A percentile compares a stretch with the other conserved stretches of the same genome.
phyloP scores from a whole-genome alignment of 192 early-diverging fungal species.

The Coemansia reversa region DNA sequence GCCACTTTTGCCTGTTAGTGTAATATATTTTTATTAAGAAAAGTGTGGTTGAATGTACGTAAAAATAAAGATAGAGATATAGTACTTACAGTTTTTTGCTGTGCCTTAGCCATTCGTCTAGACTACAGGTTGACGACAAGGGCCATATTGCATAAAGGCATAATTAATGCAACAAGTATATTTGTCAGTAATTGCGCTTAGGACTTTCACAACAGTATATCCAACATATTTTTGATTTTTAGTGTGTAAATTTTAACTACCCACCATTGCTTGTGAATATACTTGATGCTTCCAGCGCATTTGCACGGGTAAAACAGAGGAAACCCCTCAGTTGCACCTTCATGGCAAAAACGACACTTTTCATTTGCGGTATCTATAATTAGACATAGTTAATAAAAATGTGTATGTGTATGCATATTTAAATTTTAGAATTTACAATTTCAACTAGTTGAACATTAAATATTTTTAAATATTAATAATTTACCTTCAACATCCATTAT shows the following conservation, averaged over 20 bases:
- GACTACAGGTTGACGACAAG: constrained; percentile 23
- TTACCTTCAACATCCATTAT: too few relatives aligned
- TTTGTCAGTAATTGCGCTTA: too few relatives aligned
- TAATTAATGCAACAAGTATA: too few relatives aligned
- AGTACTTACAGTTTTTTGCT: constrained; percentile 59
- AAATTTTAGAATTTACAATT: too few relatives aligned
- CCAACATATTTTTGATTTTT: too few relatives aligned
- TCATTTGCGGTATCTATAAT: constrained; percentile 25
- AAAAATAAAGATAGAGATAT: neutral
- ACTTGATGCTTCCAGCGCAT: constrained; percentile 86
- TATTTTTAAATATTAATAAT: too few relatives aligned
- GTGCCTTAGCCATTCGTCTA: constrained; percentile 74
- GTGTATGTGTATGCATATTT: too few relatives aligned
- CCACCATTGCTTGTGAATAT: constrained; percentile 76
- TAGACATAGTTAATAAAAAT: too few relatives aligned
- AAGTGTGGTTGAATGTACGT: too few relatives aligned
- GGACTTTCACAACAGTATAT: too few relatives aligned
- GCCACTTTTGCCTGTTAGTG: neutral
- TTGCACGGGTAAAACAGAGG: constrained; percentile 90
- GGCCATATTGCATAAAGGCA: too few relatives aligned
- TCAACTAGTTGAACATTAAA: too few relatives aligned
- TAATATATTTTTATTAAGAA: neutral
- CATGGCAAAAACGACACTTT: constrained; percentile 72
- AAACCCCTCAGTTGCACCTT: constrained; percentile 64
- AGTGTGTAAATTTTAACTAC: neutral